Conservation (phyloP, 306 rosid genomes). For the Prunus padus region DNA sequence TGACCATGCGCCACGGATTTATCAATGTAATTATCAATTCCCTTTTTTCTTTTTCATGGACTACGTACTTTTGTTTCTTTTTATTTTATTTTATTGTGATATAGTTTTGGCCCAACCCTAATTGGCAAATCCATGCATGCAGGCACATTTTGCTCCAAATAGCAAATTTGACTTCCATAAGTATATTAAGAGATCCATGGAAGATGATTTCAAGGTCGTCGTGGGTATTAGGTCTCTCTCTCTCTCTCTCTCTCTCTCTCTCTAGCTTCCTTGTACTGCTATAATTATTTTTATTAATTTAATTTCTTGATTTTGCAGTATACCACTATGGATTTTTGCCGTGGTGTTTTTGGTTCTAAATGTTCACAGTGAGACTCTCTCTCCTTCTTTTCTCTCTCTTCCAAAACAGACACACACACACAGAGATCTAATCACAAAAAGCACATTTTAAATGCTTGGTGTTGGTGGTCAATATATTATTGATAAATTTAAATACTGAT, state of each 20-base stretch:
- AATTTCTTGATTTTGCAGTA: slow-evolving; percentile 32
- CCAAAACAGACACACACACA: background rate
- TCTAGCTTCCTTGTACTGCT: background rate
- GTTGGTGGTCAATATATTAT: background rate
- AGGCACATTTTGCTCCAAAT: slow-evolving; percentile 68
- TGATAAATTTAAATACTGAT: background rate
- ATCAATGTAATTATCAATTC: slow-evolving; percentile 39
- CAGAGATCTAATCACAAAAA: background rate
- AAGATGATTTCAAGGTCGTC: slow-evolving; percentile 72
- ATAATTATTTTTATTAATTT: background rate
- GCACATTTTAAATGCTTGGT: background rate
- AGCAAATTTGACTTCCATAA: slow-evolving; percentile 67
- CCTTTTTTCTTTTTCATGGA: no score
- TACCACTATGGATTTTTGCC: slow-evolving; percentile 60
- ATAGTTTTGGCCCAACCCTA: no score
- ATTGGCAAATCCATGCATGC: background rate
- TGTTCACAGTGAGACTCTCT: slow-evolving; percentile 42
- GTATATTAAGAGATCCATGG: slow-evolving; percentile 69
- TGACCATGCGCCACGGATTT: slow-evolving; percentile 69
- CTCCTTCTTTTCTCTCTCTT: background rate
- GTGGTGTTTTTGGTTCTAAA: slow-evolving; percentile 55
- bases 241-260: slow-evolving; percentile 9
- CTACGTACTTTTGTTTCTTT: no score
- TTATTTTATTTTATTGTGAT: no score
- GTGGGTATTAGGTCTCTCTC: slow-evolving; percentile 58